Evolutionary conservation across 2,329 filamentous ascomycete species (phyloP).

Genomic region (Penicillium sp.): DNA sequence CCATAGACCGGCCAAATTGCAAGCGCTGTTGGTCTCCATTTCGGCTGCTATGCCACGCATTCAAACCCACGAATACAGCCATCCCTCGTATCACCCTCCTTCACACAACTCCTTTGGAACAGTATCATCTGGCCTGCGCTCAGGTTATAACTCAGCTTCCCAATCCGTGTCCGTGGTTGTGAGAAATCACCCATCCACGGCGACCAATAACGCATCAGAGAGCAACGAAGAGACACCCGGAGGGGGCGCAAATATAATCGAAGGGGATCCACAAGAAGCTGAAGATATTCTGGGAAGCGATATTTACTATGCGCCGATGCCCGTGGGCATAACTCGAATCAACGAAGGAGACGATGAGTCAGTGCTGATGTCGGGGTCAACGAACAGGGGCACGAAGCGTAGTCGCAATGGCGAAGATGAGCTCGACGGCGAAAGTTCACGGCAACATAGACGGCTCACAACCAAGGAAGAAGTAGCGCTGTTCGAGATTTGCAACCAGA

Average conservation of each 20-base stretch:
- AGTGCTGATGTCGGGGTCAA: slow-evolving; percentile 3
- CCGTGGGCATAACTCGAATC: slow-evolving; percentile 1
- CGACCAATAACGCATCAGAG: slow-evolving; percentile 9
- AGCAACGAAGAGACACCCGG: slow-evolving; percentile 17
- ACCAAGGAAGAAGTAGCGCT: slow-evolving; percentile 42
- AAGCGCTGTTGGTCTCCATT: background rate
- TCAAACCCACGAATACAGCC: slow-evolving; percentile 11
- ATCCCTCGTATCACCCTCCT: slow-evolving; percentile 1
- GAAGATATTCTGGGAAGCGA: slow-evolving; percentile 8
- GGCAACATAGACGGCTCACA: slow-evolving; percentile 41
- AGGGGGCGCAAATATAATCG: slow-evolving; percentile 13
- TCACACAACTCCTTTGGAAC: background rate
- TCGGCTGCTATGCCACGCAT: slow-evolving; percentile 2
- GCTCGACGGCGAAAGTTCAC: slow-evolving; percentile 18
- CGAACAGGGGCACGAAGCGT: slow-evolving; percentile 13
- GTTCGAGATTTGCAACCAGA: slow-evolving; percentile 43
- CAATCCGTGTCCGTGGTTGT: slow-evolving; percentile 19
- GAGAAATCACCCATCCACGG: slow-evolving; percentile 4
- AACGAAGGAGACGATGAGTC: slow-evolving; percentile 3
- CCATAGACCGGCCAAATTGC: background rate
- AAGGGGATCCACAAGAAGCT: slow-evolving; percentile 6
- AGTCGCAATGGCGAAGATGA: slow-evolving; percentile 13
- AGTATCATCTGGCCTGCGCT: background rate
- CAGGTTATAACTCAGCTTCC: slow-evolving; percentile 1
- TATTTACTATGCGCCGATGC: slow-evolving; percentile 21